These are phyloP conservation scores for Rhizophora apiculata DNA, from an alignment of 345 rosid species.

Conservation along the genomic window DNA sequence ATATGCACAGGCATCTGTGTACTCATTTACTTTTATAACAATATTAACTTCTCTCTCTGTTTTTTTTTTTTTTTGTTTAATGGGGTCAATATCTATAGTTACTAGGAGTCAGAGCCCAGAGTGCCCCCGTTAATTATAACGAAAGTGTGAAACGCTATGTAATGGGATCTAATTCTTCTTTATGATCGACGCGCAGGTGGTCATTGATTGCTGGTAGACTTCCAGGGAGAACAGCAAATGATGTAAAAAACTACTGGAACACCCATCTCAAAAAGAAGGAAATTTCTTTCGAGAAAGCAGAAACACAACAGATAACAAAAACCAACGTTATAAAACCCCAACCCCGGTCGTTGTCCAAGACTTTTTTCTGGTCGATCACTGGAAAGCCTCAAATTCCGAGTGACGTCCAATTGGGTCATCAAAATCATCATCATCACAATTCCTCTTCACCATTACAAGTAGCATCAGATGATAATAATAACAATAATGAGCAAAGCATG, in stretches of 20 bases:
- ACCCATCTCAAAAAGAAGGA: slow-evolving; percentile 1
- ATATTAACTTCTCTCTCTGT: too few species aligned
- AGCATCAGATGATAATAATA: neutral
- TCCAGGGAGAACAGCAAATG: slow-evolving; percentile 48
- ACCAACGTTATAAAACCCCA: slow-evolving; percentile 24
- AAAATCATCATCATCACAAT: neutral
- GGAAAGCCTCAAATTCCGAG: slow-evolving; percentile 45
- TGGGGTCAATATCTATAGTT: too few species aligned
- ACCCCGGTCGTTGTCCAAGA: slow-evolving; percentile 25
- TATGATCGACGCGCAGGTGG: slow-evolving; percentile 23
- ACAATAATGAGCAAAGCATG: neutral
- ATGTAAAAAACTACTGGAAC: slow-evolving; percentile 39
- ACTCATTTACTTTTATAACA: too few species aligned
- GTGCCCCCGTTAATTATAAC: too few species aligned
- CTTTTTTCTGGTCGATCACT: slow-evolving; percentile 36
- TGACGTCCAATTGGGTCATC: neutral
- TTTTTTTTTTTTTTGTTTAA: too few species aligned
- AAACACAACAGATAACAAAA: neutral
- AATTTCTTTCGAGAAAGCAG: neutral
- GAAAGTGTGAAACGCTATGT: too few species aligned
- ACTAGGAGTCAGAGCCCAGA: too few species aligned
- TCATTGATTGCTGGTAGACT: slow-evolving; percentile 47
- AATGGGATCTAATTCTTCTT: neutral
- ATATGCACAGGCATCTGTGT: too few species aligned
- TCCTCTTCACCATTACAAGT: neutral